Percentiles rank a stretch among this genome's conserved stretches.
Conservation (phyloP, 2,329 filamentous ascomycete genomes). For the Sclerotinia subarctica region DNA sequence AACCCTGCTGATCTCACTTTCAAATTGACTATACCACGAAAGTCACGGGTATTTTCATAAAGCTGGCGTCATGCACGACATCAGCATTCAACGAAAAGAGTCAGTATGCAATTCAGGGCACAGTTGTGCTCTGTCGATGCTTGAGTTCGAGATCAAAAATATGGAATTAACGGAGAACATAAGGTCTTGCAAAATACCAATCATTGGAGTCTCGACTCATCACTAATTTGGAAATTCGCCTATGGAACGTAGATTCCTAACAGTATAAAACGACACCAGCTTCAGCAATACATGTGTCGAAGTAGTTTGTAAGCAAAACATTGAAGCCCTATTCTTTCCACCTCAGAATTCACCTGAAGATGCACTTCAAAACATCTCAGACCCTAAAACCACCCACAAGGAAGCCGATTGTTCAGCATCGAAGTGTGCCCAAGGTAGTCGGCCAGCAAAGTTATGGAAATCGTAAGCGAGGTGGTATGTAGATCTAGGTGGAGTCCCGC, state of each 20-base stretch:
- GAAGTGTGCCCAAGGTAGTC: too few species aligned
- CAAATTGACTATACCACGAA: too few species aligned
- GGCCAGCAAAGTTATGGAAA: not conserved
- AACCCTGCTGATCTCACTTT: too few species aligned
- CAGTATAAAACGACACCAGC: not conserved
- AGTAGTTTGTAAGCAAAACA: not conserved
- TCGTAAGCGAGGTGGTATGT: not conserved
- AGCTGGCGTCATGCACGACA: not conserved
- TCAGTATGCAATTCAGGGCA: not conserved
- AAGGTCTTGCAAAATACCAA: not conserved
- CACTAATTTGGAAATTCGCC: not conserved
- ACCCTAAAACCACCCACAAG: too few species aligned
- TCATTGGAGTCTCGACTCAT: not conserved
- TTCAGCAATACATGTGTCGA: not conserved
- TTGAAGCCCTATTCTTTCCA: not conserved
- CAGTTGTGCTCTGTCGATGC: not conserved
- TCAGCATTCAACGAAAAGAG: not conserved
- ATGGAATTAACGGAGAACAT: not conserved
- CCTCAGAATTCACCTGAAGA: too few species aligned
- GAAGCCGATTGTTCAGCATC: too few species aligned
- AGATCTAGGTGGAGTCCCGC: not conserved
- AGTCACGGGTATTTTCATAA: not conserved
- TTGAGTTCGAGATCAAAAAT: not conserved
- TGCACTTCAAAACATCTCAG: not conserved
- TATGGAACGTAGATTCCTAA: not conserved